Evolutionary conservation across 192 early-diverging fungal species (phyloP).

Genomic region (Coemansia sp.): DNA sequence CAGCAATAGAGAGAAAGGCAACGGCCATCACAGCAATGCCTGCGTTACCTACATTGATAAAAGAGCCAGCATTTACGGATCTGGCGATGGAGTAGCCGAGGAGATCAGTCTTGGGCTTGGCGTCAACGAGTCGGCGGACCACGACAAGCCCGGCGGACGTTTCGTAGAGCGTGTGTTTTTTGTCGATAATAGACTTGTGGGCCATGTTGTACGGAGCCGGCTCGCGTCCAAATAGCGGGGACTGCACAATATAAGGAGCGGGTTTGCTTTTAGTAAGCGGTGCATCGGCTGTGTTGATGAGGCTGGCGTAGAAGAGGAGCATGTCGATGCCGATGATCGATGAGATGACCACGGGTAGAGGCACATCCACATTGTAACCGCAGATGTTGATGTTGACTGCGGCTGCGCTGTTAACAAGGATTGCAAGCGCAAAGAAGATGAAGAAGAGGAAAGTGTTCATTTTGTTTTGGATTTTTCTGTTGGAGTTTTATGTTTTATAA

Average conservation of each 20-base stretch:
- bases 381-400: neutral
- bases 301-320: too few relatives aligned
- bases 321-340: neutral
- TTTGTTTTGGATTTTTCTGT: neutral
- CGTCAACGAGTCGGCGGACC: neutral
- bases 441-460: neutral
- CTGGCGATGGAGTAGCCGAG: too few relatives aligned
- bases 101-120: too few relatives aligned
- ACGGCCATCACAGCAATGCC: too few relatives aligned
- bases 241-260: neutral
- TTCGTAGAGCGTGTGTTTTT: neutral
- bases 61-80: too few relatives aligned
- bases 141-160: neutral
- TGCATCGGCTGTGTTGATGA: too few relatives aligned
- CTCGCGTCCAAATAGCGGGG: neutral
- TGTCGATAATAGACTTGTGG: neutral
- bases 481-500: neutral
- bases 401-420: neutral
- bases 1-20: too few relatives aligned
- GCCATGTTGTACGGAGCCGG: neutral
- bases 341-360: too few relatives aligned
- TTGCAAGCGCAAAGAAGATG: neutral
- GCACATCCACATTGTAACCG: neutral
- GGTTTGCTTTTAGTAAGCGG: too few relatives aligned
- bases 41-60: too few relatives aligned